phyloP scores from a whole-genome alignment of 164 flowering plant species.

The Vitis riparia region DNA sequence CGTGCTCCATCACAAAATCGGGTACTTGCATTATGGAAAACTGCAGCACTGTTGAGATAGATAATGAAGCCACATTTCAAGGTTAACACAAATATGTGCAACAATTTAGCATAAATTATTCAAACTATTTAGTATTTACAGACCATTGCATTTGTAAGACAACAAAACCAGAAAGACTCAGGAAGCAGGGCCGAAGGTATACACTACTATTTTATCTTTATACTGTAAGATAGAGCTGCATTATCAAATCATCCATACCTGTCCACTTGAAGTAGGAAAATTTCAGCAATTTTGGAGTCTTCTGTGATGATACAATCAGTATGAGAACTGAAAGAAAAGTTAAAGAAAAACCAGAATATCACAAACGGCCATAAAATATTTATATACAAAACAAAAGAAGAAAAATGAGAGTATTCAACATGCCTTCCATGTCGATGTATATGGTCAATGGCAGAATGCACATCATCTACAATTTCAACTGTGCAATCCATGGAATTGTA shows the following conservation, averaged over 20 bases:
- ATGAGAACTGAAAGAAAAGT: slow-evolving; percentile 57
- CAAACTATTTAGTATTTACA: too few relatives aligned
- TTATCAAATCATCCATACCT: slow-evolving; percentile 38
- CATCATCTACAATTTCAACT: slow-evolving; percentile 79
- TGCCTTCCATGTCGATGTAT: slow-evolving; percentile 85
- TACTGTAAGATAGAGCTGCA: neutral
- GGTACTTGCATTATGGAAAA: slow-evolving; percentile 90
- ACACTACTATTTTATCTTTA: neutral
- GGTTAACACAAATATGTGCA: neutral
- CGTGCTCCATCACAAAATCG: slow-evolving; percentile 92
- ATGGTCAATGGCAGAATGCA: slow-evolving; percentile 76
- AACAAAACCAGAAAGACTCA: too few relatives aligned
- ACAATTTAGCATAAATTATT: too few relatives aligned
- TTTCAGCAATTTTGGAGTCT: slow-evolving; percentile 62
- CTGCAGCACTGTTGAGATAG: slow-evolving; percentile 68
- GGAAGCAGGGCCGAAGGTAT: neutral
- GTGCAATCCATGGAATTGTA: slow-evolving; percentile 77
- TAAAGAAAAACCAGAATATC: neutral
- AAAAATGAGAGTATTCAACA: slow-evolving; percentile 8
- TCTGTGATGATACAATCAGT: slow-evolving; percentile 82
- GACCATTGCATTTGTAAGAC: too few relatives aligned
- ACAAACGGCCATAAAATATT: neutral
- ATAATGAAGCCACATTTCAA: neutral
- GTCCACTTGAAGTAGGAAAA: slow-evolving; percentile 70
- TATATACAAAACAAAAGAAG: neutral